These are phyloP conservation scores for Pythium sp. DNA, from an alignment of 352 stramenopile genomes.

Conservation along the genomic window DNA sequence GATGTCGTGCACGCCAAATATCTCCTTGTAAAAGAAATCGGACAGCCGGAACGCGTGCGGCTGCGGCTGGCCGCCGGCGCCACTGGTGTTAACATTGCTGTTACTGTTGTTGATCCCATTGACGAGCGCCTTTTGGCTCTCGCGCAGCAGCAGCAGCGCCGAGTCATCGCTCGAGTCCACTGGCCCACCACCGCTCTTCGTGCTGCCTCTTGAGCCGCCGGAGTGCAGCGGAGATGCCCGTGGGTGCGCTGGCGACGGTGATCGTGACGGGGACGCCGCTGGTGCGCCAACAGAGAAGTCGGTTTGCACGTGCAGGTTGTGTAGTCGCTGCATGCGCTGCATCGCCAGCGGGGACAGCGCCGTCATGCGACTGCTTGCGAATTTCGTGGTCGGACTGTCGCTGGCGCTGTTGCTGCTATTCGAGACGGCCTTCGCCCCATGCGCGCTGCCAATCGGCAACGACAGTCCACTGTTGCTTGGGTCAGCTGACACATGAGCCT, in stretches of 20 bases:
- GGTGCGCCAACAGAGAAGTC: conserved; percentile 16
- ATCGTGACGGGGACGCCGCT: not conserved
- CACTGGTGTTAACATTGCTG: no score
- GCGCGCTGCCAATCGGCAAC: not conserved
- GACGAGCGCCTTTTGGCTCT: not conserved
- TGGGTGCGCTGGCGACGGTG: not conserved
- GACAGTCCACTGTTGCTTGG: not conserved
- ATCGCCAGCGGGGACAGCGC: conserved; percentile 26
- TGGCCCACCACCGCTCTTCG: not conserved
- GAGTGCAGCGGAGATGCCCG: conserved; percentile 7
- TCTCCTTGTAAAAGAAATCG: conserved; percentile 85
- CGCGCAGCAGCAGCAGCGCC: not conserved
- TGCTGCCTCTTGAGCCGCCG: not conserved
- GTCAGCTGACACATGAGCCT: not conserved
- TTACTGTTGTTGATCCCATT: not conserved
- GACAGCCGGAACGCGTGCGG: conserved; percentile 58
- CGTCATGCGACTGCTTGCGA: not conserved
- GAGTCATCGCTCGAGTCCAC: conserved; percentile 2
- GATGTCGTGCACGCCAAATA: conserved; percentile 82
- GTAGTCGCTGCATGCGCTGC: conserved; percentile 34
- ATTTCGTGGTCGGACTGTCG: not conserved
- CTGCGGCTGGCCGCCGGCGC: conserved; percentile 15
- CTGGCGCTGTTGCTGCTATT: conserved; percentile 11
- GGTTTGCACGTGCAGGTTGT: conserved; percentile 34
- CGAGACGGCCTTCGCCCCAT: not conserved